phyloP scores from a whole-genome alignment of 257 asterid species.

The Penstemon davidsonii region DNA sequence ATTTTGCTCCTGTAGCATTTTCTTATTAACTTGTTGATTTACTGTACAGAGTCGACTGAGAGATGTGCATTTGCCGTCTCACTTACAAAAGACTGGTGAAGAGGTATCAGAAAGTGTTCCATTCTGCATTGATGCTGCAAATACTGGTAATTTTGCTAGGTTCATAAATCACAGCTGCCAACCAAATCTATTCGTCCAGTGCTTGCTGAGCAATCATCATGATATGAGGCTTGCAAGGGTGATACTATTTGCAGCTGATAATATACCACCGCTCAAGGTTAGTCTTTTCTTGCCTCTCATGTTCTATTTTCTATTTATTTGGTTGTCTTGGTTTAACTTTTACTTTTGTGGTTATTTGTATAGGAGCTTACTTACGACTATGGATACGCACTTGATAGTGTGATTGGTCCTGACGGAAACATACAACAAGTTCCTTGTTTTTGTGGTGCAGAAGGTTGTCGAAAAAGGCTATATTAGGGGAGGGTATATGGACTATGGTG shows the following conservation, averaged over 20 bases:
- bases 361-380: slow-evolving; percentile 85
- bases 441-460: slow-evolving; percentile 74
- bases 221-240: slow-evolving; percentile 67
- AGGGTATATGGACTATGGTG: too few relatives aligned
- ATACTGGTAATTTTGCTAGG: slow-evolving; percentile 67
- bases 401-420: slow-evolving; percentile 63
- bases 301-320: neutral
- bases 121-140: slow-evolving; percentile 81
- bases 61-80: slow-evolving; percentile 63
- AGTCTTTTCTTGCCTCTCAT: neutral
- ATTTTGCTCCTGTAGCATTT: neutral
- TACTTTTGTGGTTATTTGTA: slow-evolving; percentile 6
- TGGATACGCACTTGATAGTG: slow-evolving; percentile 74
- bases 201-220: slow-evolving; percentile 68
- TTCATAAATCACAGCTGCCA: slow-evolving; percentile 88
- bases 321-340: neutral
- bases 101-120: slow-evolving; percentile 55
- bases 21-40: slow-evolving; percentile 3
- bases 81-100: slow-evolving; percentile 43
- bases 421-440: slow-evolving; percentile 51
- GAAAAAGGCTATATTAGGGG: slow-evolving; percentile 56
- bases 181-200: slow-evolving; percentile 85
- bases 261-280: slow-evolving; percentile 86
- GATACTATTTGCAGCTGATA: slow-evolving; percentile 77
- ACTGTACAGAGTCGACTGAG: slow-evolving; percentile 66